A percentile compares a stretch with the other conserved stretches of the same genome.
These are phyloP conservation scores for Tephrocybe sp. DNA, from an alignment of 768 basidiomycete genomes.

Conservation along the genomic window DNA sequence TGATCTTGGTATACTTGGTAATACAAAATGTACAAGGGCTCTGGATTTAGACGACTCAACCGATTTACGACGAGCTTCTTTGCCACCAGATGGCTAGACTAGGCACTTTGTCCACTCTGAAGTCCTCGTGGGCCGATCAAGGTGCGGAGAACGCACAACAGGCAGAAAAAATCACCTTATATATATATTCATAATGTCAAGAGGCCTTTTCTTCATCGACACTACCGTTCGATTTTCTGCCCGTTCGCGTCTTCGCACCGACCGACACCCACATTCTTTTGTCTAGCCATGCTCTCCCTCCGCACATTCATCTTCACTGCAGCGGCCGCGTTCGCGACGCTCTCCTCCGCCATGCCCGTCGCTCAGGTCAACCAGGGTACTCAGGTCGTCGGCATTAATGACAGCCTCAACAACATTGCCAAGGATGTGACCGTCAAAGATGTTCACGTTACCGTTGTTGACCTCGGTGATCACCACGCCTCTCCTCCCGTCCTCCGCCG, in stretches of 20 bases:
- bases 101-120: too few species aligned
- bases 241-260: background rate
- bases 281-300: constrained; percentile 14
- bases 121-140: too few species aligned
- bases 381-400: background rate
- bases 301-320: constrained; percentile 10
- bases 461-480: too few species aligned
- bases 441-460: background rate
- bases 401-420: background rate
- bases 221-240: background rate
- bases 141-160: too few species aligned
- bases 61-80: too few species aligned
- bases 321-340: constrained; percentile 11
- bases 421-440: background rate
- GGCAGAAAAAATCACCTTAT: too few species aligned
- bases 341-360: constrained; percentile 13
- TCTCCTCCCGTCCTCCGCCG: too few species aligned
- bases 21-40: too few species aligned
- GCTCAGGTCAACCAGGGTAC: background rate
- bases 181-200: too few species aligned
- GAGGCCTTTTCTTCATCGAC: background rate
- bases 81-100: too few species aligned
- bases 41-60: too few species aligned
- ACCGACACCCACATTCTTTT: constrained; percentile 1
- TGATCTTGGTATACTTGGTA: too few species aligned